Evolutionary conservation across 73 alveolate genomes (phyloP), one percentile per base, ranked within the genome.

Genomic region (Paramecium pentaurelia): DNA sequence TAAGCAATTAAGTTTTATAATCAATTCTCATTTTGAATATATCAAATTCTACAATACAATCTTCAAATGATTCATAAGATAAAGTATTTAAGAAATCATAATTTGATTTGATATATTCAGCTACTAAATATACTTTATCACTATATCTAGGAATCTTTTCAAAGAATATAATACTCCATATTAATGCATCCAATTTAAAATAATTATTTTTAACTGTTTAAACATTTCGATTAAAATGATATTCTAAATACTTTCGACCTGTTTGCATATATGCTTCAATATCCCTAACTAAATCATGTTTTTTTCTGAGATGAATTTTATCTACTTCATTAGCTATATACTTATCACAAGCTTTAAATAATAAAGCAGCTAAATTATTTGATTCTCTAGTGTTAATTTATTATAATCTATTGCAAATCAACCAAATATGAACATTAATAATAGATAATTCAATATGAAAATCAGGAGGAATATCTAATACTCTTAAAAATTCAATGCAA

Each of bases 81-180:
- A 93, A 86, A 9, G 96, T 77, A 40, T 93, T 88, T 8, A 96
- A 58, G 77, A 94, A 96, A 54, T 93, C 93, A 70, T 86, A 95
- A 54, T 93, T 94, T 60, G 89, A 58, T 40, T 90, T 71, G 38
- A 96, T 83, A 58, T 96, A 96, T 60, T 96, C 98, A 58, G 97
- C 95, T 95, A 96, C 95, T 70, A 88, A 93, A 84, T 95, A 96
- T 4, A 96, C 98, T 71, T 93, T 94, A 16, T 95, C 96, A 14
- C 95, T 70, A 68, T 96, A 96, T 86, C 98, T 60, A 42, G 98
- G 98, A 8, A 96, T 96, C 77, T 96, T 96, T 92, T 96, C 98
- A 70, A 95, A 96, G 90, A 91, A 96, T 40, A 96, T 77, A 40
- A 86, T 59, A 64, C 89, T 86, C 98, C 98, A 96, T 28, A 96